Evolutionary conservation across 805 yeast genomes (phyloP).

Genomic region (Alloascoidea hylecoeti): DNA sequence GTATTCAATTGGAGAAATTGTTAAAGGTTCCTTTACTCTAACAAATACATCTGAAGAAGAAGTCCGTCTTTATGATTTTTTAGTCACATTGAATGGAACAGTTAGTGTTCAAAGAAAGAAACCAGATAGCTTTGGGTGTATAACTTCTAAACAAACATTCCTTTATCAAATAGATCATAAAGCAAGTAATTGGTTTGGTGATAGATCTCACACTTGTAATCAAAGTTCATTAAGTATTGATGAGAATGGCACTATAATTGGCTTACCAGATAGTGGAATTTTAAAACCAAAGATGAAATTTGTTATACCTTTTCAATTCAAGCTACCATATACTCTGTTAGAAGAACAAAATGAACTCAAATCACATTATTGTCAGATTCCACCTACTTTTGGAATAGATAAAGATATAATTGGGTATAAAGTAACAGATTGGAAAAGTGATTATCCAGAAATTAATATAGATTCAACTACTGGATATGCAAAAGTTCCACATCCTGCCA

Average conservation of each 20-base stretch:
- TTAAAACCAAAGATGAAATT: constrained; percentile 1
- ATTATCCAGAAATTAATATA: not conserved
- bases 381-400: not conserved
- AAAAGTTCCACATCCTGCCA: not conserved
- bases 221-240: not conserved
- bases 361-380: not conserved
- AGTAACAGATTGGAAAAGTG: not conserved
- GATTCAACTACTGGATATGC: not conserved
- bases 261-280: not conserved
- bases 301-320: not conserved
- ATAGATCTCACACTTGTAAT: not conserved
- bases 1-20: not conserved
- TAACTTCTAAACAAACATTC: not conserved
- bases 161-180: not conserved
- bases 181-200: not conserved
- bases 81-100: not conserved
- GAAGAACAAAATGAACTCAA: not conserved
- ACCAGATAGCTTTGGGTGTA: not conserved
- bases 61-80: not conserved
- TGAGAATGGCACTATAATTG: not conserved
- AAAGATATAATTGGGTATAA: not conserved
- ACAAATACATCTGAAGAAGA: not conserved
- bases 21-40: not conserved
- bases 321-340: not conserved
- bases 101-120: not conserved